Percentiles rank a stretch among this genome's conserved stretches.
phyloP scores from a whole-genome alignment of 129 eudicot species.

The Heracleum sosnowskyi region DNA sequence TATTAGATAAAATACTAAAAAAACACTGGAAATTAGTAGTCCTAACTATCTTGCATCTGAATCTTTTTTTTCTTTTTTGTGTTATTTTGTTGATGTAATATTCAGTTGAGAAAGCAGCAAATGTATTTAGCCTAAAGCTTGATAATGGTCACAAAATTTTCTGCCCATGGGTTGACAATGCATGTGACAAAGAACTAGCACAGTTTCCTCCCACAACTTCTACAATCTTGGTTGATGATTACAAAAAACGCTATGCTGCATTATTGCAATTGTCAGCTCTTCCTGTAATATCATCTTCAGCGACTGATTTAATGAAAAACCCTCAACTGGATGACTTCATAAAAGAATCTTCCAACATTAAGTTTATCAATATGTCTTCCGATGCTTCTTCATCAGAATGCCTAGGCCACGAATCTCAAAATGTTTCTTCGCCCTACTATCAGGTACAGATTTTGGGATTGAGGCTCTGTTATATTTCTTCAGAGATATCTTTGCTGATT shows the following conservation, averaged over 20 bases:
- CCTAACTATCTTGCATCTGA: background rate
- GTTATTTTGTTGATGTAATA: slow-evolving; percentile 1
- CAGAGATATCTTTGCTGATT: background rate
- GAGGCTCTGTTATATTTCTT: background rate
- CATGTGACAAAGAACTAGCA: slow-evolving; percentile 68
- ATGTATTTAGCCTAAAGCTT: slow-evolving; percentile 88
- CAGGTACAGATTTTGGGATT: slow-evolving; percentile 43
- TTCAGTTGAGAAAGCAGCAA: slow-evolving; percentile 90
- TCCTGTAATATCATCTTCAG: slow-evolving; percentile 53
- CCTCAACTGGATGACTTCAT: slow-evolving; percentile 69
- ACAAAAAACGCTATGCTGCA: slow-evolving; percentile 50
- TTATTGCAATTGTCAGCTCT: slow-evolving; percentile 69
- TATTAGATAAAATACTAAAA: background rate
- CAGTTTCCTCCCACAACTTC: slow-evolving; percentile 62
- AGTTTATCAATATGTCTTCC: slow-evolving; percentile 15
- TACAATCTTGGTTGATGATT: slow-evolving; percentile 55
- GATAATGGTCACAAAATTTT: slow-evolving; percentile 76
- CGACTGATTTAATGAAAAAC: slow-evolving; percentile 43
- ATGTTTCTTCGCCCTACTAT: slow-evolving; percentile 41
- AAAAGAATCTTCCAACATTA: slow-evolving; percentile 32
- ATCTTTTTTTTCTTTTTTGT: background rate
- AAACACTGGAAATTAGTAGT: background rate
- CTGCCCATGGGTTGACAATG: slow-evolving; percentile 92
- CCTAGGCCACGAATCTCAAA: slow-evolving; percentile 29
- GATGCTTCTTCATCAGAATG: slow-evolving; percentile 23